Evolutionary conservation across 331 rosid genomes (phyloP).

Genomic region (Telfairia occidentalis): DNA sequence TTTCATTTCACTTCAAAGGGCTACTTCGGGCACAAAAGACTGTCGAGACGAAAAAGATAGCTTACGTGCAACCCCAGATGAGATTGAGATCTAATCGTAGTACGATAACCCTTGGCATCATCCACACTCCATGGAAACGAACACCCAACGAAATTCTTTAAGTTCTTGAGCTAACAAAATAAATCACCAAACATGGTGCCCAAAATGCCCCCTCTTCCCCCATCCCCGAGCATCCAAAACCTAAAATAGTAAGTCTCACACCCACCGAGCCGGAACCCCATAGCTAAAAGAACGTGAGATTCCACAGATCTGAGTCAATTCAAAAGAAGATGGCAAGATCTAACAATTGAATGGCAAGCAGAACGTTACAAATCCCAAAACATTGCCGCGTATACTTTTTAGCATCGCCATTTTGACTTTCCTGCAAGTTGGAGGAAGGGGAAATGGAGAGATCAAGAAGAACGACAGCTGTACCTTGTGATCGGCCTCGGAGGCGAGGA

Average conservation of each 20-base stretch:
- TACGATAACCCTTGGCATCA: not conserved
- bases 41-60: not conserved
- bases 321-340: not conserved
- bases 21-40: not conserved
- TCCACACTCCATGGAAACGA: not conserved
- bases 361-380: not conserved
- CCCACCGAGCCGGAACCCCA: not conserved
- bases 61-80: not conserved
- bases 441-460: not conserved
- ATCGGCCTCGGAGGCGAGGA: constrained; percentile 75
- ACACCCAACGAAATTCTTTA: not conserved
- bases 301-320: constrained; percentile 6
- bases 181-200: not conserved
- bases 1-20: not conserved
- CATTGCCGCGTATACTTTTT: not conserved
- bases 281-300: not conserved
- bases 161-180: not conserved
- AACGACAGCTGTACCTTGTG: constrained; percentile 53
- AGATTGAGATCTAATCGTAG: not conserved
- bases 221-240: not conserved
- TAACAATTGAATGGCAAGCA: not conserved
- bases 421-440: not conserved
- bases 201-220: not conserved
- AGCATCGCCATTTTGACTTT: not conserved
- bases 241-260: not conserved